A percentile compares a stretch with the other conserved stretches of the same genome.
Conservation (phyloP, 192 early-diverging fungal genomes). For the Pilaira anomala region DNA sequence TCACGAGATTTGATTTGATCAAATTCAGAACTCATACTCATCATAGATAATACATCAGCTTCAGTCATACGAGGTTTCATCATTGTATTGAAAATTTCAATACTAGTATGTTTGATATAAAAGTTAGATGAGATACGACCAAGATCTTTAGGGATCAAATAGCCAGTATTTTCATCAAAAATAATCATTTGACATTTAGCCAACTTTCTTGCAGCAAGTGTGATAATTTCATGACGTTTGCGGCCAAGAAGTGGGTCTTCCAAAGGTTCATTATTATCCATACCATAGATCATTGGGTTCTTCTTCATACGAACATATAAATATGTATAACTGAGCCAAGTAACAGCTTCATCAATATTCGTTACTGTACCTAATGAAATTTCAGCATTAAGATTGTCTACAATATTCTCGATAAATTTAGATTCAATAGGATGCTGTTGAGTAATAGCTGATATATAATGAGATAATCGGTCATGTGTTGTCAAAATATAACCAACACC, state of each 20-base stretch:
- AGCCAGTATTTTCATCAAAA: slow-evolving; percentile 79
- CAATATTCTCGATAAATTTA: slow-evolving; percentile 76
- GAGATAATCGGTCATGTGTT: slow-evolving; percentile 85
- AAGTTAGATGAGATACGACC: slow-evolving; percentile 91
- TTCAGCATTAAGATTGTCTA: slow-evolving; percentile 98
- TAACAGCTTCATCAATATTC: slow-evolving; percentile 90
- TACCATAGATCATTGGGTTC: slow-evolving; percentile 93
- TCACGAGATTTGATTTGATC: slow-evolving; percentile 89
- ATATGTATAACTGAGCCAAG: slow-evolving; percentile 98
- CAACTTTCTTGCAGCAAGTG: slow-evolving; percentile 68
- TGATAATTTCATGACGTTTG: slow-evolving; percentile 79
- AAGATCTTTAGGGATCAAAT: slow-evolving; percentile 84
- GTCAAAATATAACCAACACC: slow-evolving; percentile 96
- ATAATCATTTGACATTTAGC: slow-evolving; percentile 91
- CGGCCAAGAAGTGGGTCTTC: slow-evolving; percentile 79
- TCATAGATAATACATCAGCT: slow-evolving; percentile 87
- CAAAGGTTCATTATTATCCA: slow-evolving; percentile 69
- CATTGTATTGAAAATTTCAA: slow-evolving; percentile 82
- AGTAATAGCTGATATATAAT: slow-evolving; percentile 93
- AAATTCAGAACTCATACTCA: slow-evolving; percentile 91
- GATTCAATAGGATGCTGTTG: slow-evolving; percentile 98
- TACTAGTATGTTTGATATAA: slow-evolving; percentile 85
- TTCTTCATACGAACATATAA: slow-evolving; percentile 93
- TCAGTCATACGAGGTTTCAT: slow-evolving; percentile 92
- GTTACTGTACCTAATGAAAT: slow-evolving; percentile 94